Evolutionary conservation across 78 protist genomes (phyloP).

Genomic region (Dictyostelium firmibasis): DNA sequence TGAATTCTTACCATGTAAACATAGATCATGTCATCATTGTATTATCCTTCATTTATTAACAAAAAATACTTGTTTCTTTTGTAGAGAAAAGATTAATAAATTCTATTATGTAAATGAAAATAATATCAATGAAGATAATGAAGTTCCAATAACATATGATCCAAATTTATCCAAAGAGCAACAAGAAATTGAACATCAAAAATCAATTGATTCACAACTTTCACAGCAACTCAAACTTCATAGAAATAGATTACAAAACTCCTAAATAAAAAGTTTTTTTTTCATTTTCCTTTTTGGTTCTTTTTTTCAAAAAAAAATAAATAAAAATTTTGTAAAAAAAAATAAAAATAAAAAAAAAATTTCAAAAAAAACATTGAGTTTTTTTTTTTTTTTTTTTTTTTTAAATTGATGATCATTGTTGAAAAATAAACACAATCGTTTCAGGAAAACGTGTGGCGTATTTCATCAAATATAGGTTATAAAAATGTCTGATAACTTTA

Average conservation of each 20-base stretch:
- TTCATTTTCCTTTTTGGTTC: too few species aligned
- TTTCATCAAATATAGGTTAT: not conserved
- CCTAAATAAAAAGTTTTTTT: not conserved
- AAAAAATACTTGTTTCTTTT: not conserved
- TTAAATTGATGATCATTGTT: not conserved
- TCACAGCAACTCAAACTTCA: not conserved
- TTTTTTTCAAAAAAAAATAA: too few species aligned
- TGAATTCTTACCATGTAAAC: conserved; percentile 2
- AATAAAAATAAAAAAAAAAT: too few species aligned
- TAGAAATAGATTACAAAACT: not conserved
- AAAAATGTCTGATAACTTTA: not conserved
- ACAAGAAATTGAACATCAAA: not conserved
- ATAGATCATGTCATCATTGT: conserved; percentile 32
- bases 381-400: too few species aligned
- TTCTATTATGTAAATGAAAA: not conserved
- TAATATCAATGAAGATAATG: not conserved
- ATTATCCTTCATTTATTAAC: conserved; percentile 9
- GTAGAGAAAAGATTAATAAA: not conserved
- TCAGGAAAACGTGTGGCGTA: not conserved
- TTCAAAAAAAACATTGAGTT: not conserved
- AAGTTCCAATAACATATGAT: not conserved
- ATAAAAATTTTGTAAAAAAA: too few species aligned
- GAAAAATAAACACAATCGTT: not conserved
- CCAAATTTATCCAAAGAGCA: not conserved
- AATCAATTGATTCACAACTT: not conserved